Evolutionary conservation across 192 early-diverging fungal species (phyloP).

Genomic region (Backusella psychrophila): DNA sequence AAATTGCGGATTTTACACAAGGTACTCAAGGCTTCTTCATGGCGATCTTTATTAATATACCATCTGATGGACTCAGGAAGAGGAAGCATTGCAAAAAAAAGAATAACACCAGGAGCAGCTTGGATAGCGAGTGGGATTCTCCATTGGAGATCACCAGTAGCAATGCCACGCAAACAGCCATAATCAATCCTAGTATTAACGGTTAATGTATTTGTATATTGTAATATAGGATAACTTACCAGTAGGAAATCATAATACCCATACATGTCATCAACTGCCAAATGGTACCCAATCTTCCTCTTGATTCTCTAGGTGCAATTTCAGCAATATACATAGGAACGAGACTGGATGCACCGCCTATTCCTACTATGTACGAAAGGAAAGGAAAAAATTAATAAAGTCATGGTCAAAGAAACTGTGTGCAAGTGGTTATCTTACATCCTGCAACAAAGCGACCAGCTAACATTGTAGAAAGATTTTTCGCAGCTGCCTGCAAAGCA

Average conservation of each 20-base stretch:
- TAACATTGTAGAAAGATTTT: slow-evolving; percentile 51
- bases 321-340: slow-evolving; percentile 24
- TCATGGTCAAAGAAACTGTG: background rate
- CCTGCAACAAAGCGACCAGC: slow-evolving; percentile 72
- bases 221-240: background rate
- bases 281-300: slow-evolving; percentile 38
- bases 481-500: slow-evolving; percentile 56
- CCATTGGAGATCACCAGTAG: slow-evolving; percentile 8
- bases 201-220: background rate
- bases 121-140: slow-evolving; percentile 53
- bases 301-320: slow-evolving; percentile 17
- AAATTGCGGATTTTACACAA: slow-evolving; percentile 45
- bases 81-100: background rate
- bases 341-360: background rate
- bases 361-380: background rate
- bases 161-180: slow-evolving; percentile 5
- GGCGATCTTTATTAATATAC: slow-evolving; percentile 40
- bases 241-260: slow-evolving; percentile 58
- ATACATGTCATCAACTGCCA: slow-evolving; percentile 18
- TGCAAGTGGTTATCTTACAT: slow-evolving; percentile 4
- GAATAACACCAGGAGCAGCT: slow-evolving; percentile 53
- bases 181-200: slow-evolving; percentile 16
- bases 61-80: slow-evolving; percentile 52
- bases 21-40: slow-evolving; percentile 43
- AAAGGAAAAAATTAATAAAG: background rate